phyloP scores from a whole-genome alignment of 208 protist species.

The Strigomonas culicis region DNA sequence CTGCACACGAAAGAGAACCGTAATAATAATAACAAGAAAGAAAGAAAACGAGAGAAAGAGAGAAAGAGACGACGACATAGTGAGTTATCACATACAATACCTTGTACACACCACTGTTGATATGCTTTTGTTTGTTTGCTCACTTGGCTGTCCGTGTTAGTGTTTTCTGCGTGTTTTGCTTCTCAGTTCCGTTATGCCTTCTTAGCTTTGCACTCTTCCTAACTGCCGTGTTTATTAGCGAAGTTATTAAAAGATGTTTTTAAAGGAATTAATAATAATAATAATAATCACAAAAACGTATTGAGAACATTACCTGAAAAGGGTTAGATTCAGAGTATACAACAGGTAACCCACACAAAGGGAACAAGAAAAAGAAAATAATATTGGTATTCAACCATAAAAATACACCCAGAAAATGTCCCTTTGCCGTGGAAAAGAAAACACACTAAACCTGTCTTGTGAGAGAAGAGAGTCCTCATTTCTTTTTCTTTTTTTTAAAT shows the following conservation, averaged over 20 bases:
- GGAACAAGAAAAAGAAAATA: constrained; percentile 3
- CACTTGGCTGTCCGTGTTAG: too few species aligned
- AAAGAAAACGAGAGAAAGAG: constrained; percentile 9
- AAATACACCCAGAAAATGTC: background rate
- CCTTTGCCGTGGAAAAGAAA: background rate
- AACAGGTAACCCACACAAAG: constrained; percentile 7
- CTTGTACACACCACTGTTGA: constrained; percentile 7
- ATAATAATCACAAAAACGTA: constrained; percentile 10
- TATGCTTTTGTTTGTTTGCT: too few species aligned
- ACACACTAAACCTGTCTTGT: constrained; percentile 9
- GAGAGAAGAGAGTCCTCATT: too few species aligned
- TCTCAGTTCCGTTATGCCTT: too few species aligned
- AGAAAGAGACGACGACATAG: constrained; percentile 9
- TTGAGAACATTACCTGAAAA: background rate
- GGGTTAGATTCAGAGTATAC: background rate
- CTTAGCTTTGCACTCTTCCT: background rate
- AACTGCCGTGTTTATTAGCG: constrained; percentile 10
- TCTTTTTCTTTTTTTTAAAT: too few species aligned
- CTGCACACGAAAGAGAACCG: background rate
- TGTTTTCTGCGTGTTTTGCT: too few species aligned
- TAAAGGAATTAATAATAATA: constrained; percentile 13
- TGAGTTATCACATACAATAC: background rate
- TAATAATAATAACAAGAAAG: constrained; percentile 1
- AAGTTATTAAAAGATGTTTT: background rate
- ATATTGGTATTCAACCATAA: background rate